Evolutionary conservation across 2,329 filamentous ascomycete genomes (phyloP).

Genomic region (Scedosporium apiospermum): DNA sequence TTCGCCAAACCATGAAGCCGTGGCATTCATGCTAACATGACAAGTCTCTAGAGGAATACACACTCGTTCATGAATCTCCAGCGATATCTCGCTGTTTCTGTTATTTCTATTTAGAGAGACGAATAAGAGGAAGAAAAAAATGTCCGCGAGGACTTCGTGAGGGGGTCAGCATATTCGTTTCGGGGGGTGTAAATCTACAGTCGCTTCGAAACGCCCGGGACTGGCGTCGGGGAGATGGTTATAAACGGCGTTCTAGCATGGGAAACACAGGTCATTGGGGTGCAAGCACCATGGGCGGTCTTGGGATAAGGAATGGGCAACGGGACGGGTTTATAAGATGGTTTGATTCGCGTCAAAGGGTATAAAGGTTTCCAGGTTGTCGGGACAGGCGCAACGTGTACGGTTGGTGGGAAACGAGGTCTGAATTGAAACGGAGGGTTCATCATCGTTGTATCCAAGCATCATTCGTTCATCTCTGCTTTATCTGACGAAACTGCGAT

Average conservation of each 20-base stretch:
- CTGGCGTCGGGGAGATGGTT: background rate
- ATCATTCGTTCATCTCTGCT: too few relatives aligned
- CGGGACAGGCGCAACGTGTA: background rate
- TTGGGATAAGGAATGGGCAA: background rate
- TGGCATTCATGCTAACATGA: too few relatives aligned
- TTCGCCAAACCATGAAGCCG: too few relatives aligned
- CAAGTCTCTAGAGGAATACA: too few relatives aligned
- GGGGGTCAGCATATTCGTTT: too few relatives aligned
- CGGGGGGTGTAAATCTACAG: background rate
- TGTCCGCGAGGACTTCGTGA: too few relatives aligned
- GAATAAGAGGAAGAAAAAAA: background rate
- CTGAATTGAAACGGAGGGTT: too few relatives aligned
- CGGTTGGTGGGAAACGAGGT: background rate
- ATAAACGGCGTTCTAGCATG: background rate
- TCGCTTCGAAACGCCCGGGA: background rate
- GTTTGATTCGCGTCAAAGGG: background rate
- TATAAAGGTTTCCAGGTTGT: background rate
- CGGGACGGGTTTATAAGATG: background rate
- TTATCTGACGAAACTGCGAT: too few relatives aligned
- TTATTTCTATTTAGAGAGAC: background rate
- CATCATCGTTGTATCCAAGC: too few relatives aligned
- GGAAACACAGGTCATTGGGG: background rate
- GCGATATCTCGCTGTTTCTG: too few relatives aligned
- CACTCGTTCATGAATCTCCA: too few relatives aligned
- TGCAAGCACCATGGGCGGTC: background rate